phyloP scores from a whole-genome alignment of 352 stramenopile genomes.

The Phytophthora fragariae region DNA sequence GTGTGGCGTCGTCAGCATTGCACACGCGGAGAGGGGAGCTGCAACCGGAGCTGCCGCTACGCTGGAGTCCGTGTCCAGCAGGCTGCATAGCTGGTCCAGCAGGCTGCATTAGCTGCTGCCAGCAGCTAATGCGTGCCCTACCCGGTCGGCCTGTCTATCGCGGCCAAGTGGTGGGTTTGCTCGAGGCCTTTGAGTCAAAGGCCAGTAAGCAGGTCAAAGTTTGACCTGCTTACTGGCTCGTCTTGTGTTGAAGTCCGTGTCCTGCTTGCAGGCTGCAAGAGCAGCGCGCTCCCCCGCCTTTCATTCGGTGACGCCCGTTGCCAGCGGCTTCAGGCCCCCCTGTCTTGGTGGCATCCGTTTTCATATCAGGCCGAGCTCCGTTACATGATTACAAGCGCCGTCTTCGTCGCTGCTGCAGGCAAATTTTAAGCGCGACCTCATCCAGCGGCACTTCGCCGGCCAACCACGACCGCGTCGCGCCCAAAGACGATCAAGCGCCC shows the following conservation, averaged over 20 bases:
- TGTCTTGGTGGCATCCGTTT: slow-evolving; percentile 17
- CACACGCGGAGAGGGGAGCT: slow-evolving; percentile 3
- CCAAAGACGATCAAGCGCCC: no score
- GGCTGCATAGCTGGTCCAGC: no score
- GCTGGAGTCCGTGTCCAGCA: no score
- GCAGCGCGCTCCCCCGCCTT: slow-evolving; percentile 4
- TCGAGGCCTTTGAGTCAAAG: neutral
- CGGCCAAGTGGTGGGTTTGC: slow-evolving; percentile 18
- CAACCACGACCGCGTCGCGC: neutral
- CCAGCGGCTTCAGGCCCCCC: slow-evolving; percentile 4
- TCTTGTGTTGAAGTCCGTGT: slow-evolving; percentile 22
- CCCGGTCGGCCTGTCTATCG: slow-evolving; percentile 31
- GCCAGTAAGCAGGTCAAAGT: no score
- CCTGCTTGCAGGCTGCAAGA: slow-evolving; percentile 24
- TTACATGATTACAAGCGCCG: slow-evolving; percentile 1
- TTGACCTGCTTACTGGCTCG: slow-evolving; percentile 8
- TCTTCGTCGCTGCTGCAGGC: neutral
- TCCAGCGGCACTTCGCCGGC: slow-evolving; percentile 4
- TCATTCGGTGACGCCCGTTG: neutral
- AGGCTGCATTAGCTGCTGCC: no score
- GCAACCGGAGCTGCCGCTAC: neutral
- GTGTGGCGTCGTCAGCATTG: slow-evolving; percentile 7
- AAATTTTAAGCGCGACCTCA: slow-evolving; percentile 14
- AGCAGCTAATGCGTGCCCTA: slow-evolving; percentile 12
- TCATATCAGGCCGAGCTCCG: slow-evolving; percentile 3